phyloP scores from a whole-genome alignment of 2,329 filamentous ascomycete genomes.

The Sclerotinia spermophila region DNA sequence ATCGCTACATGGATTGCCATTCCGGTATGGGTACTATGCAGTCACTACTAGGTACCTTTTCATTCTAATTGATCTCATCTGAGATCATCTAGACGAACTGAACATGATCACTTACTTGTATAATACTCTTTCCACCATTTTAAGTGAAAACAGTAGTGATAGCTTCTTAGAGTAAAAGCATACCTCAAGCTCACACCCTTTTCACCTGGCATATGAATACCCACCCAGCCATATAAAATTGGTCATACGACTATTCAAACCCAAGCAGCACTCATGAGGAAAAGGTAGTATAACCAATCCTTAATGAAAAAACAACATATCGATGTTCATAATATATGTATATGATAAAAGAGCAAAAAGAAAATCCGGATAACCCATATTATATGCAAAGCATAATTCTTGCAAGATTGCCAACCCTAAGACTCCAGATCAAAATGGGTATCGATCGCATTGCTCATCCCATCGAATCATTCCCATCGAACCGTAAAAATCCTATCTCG shows the following conservation, averaged over 20 bases:
- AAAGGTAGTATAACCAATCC: background rate
- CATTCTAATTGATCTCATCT: background rate
- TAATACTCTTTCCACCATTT: background rate
- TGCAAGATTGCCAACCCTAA: constrained; percentile 3
- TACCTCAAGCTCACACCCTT: background rate
- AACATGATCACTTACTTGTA: background rate
- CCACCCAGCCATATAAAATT: background rate
- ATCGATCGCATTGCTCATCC: background rate
- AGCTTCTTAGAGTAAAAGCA: background rate
- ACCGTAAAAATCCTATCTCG: background rate
- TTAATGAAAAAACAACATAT: background rate
- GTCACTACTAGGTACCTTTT: background rate
- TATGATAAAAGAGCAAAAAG: background rate
- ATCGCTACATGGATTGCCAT: background rate
- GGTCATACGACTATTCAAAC: background rate
- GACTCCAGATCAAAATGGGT: constrained; percentile 15
- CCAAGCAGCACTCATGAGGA: background rate
- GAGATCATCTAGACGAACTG: background rate
- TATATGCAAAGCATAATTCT: constrained; percentile 1
- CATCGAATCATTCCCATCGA: background rate
- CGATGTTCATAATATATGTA: background rate
- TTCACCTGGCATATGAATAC: background rate
- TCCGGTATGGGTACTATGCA: background rate
- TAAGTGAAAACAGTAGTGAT: background rate
- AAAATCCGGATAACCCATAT: background rate